These are phyloP conservation scores for Fusarium ramigenum DNA, from an alignment of 2,329 filamentous ascomycete genomes.

Conservation along the genomic window DNA sequence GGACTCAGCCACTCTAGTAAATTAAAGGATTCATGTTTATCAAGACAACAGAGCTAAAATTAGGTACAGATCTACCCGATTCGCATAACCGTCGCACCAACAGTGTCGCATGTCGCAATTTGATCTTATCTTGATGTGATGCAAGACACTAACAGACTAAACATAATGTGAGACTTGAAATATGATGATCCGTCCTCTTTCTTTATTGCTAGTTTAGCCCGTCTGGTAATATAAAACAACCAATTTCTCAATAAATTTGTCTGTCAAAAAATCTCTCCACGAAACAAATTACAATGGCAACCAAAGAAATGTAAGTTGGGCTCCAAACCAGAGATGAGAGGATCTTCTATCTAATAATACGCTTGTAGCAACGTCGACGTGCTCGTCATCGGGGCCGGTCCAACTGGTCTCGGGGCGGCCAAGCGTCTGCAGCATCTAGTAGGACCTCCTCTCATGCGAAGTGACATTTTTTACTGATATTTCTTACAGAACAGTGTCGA, in stretches of 20 bases:
- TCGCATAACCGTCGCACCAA: accelerated
- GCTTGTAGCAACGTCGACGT: conserved; percentile 82
- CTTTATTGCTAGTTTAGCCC: accelerated
- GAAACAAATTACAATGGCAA: not conserved
- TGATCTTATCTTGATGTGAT: not conserved
- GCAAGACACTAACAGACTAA: too few relatives aligned
- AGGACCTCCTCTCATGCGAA: conserved; percentile 45
- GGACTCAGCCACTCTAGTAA: not conserved
- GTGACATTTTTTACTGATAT: conserved; percentile 32
- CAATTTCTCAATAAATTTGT: too few relatives aligned
- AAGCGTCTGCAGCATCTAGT: conserved; percentile 98
- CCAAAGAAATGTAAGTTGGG: not conserved
- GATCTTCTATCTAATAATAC: too few relatives aligned
- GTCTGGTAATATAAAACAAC: too few relatives aligned
- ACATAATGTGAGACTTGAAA: not conserved
- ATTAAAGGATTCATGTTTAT: not conserved
- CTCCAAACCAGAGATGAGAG: too few relatives aligned
- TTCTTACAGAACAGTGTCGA: conserved; percentile 79
- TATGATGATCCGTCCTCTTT: too few relatives aligned
- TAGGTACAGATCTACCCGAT: not conserved
- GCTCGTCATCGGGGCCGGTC: conserved; percentile 96
- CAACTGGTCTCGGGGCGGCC: conserved; percentile 95
- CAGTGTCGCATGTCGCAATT: not conserved
- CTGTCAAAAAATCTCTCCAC: too few relatives aligned
- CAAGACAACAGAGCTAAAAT: not conserved